phyloP scores from a whole-genome alignment of 2,329 filamentous ascomycete genomes.

The Cladophialophora chaetospira region DNA sequence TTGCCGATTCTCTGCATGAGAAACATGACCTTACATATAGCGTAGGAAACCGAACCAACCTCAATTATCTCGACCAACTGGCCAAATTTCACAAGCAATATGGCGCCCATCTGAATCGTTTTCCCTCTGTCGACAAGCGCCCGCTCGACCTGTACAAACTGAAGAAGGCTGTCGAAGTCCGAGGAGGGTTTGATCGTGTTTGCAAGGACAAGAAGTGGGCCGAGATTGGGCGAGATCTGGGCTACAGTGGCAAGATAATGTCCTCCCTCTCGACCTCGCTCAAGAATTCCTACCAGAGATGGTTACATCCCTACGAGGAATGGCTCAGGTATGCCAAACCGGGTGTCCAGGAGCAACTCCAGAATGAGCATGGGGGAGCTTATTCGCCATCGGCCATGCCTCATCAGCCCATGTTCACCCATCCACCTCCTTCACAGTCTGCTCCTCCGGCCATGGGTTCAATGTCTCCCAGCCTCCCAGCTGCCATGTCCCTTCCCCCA shows the following conservation, averaged over 20 bases:
- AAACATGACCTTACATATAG: conserved; percentile 36
- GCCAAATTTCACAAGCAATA: conserved; percentile 97
- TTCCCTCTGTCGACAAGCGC: conserved; percentile 96
- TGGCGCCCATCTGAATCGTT: conserved; percentile 87
- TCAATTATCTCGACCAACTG: conserved; percentile 93
- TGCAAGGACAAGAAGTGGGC: conserved; percentile 99
- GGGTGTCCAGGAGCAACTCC: conserved; percentile 92
- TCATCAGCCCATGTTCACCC: conserved; percentile 70
- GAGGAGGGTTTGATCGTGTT: conserved; percentile 93
- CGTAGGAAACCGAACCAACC: conserved; percentile 85
- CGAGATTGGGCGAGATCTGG: conserved; percentile 92
- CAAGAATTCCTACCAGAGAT: conserved; percentile 97
- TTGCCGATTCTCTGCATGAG: conserved; percentile 22
- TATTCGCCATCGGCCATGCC: conserved; percentile 70
- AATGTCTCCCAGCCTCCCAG: conserved; percentile 51
- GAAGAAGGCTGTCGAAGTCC: conserved; percentile 93
- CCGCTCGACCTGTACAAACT: conserved; percentile 92
- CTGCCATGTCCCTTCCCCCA: conserved; percentile 9
- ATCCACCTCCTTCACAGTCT: conserved; percentile 48
- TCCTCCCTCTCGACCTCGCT: conserved; percentile 95
- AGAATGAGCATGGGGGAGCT: conserved; percentile 89
- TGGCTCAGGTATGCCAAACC: conserved; percentile 89
- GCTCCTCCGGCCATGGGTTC: conserved; percentile 51
- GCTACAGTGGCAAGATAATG: conserved; percentile 99
- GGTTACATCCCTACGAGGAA: conserved; percentile 95